These are phyloP conservation scores for Blastobotrys americana DNA, from an alignment of 805 yeast species.

Conservation along the genomic window DNA sequence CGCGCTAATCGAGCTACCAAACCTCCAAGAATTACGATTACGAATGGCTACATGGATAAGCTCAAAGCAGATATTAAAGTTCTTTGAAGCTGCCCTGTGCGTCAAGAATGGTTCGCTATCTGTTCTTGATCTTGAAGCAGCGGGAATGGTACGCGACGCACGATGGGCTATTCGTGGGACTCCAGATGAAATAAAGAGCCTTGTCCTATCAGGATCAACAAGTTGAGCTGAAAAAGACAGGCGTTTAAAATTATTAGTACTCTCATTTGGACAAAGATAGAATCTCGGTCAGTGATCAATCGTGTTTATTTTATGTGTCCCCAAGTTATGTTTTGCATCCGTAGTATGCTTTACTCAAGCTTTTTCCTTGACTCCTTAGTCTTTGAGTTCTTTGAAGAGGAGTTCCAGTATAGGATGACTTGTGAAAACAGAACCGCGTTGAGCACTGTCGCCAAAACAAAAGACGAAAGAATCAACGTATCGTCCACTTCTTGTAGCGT, in stretches of 20 bases:
- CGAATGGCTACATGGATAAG: conserved; percentile 44
- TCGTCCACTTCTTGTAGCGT: conserved; percentile 34
- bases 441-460: conserved; percentile 28
- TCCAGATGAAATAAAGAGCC: neutral
- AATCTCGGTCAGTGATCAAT: too few species aligned
- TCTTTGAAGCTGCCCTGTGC: conserved; percentile 19
- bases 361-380: too few species aligned
- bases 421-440: conserved; percentile 33
- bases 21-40: conserved; percentile 36
- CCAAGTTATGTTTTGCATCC: too few species aligned
- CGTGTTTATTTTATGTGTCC: too few species aligned
- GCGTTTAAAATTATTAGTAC: too few species aligned
- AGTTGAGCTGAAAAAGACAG: too few species aligned
- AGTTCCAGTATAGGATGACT: conserved; percentile 31
- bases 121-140: conserved; percentile 37
- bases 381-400: too few species aligned
- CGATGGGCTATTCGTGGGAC: conserved; percentile 36
- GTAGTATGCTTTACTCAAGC: too few species aligned
- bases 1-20: conserved; percentile 26
- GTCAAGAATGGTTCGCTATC: conserved; percentile 13
- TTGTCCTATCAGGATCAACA: too few species aligned
- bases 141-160: conserved; percentile 44
- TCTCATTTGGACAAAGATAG: too few species aligned
- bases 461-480: conserved; percentile 29
- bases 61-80: conserved; percentile 28